phyloP scores from a whole-genome alignment of 441 rosid species.

The Arabidopsis hybrid region DNA sequence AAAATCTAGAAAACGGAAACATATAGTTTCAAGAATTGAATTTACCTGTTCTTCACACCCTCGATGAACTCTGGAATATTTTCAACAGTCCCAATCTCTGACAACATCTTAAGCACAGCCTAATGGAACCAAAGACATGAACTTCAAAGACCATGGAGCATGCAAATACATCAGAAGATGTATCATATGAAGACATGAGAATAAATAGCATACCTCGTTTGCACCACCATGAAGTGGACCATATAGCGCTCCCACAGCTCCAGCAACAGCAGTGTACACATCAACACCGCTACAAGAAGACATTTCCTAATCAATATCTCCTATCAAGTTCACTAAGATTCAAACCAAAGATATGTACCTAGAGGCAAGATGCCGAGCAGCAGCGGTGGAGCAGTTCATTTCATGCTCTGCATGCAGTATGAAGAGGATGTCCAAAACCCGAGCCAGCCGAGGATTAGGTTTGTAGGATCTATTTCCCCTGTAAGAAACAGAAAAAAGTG shows the following conservation, averaged over 20 bases:
- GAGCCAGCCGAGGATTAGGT: slow-evolving; percentile 92
- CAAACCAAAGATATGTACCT: slow-evolving; percentile 62
- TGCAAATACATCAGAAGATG: slow-evolving; percentile 70
- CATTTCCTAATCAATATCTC: slow-evolving; percentile 4
- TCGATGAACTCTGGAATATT: slow-evolving; percentile 70
- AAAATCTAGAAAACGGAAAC: background rate
- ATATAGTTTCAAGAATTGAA: background rate
- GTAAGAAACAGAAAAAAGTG: slow-evolving; percentile 39
- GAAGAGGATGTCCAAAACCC: slow-evolving; percentile 88
- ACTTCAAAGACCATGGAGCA: slow-evolving; percentile 70
- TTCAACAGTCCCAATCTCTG: slow-evolving; percentile 82
- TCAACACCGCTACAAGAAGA: slow-evolving; percentile 83
- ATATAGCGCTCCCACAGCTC: slow-evolving; percentile 75
- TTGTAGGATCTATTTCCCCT: slow-evolving; percentile 90
- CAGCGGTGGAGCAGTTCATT: slow-evolving; percentile 97
- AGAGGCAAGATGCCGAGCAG: slow-evolving; percentile 98
- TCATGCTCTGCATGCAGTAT: slow-evolving; percentile 98
- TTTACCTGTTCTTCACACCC: slow-evolving; percentile 47
- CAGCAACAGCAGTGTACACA: slow-evolving; percentile 63
- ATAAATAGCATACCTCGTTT: slow-evolving; percentile 28
- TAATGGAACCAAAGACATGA: slow-evolving; percentile 44
- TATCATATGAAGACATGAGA: slow-evolving; percentile 65
- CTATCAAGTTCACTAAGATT: background rate
- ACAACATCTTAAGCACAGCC: slow-evolving; percentile 76
- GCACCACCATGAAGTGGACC: slow-evolving; percentile 95